Evolutionary conservation across 2,329 filamentous ascomycete species (phyloP), one percentile per base, ranked within the genome.

Genomic region (Colletotrichum filicis): DNA sequence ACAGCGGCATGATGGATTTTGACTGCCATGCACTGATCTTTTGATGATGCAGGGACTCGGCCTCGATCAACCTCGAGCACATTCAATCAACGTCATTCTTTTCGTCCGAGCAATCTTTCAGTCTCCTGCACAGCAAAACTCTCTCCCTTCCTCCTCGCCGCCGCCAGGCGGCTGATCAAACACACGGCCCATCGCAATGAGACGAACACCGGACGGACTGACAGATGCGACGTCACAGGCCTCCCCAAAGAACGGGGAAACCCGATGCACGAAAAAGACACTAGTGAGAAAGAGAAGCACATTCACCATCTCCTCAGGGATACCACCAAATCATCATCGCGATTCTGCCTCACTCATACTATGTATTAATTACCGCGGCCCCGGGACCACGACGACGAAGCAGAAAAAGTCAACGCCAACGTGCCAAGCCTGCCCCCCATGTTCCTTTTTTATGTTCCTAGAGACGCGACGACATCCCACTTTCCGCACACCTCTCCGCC

Each of bases 181-280:
- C 70, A 26, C 42, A 24, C 9, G 56, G 24, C 61, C n/a, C 46
- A 32, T 6, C 9, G 16, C 19, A 19, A 55, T 63, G 70, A 73
- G 70, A 73, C 66, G 70, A 73, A 73, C 70, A 55, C 19, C 5
- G 22, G 52, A 24, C 60, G 60, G 19, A 28, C 35, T 37, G 28
- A 49, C 64, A 52, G 42, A n/a, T 30, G 56, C 65, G 53, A 69
- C 55, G 66, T 73, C 70, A 70, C 58, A 55, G 24, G 63, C 37
- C 24, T 28, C 24, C 24, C 19, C 42, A 49, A 49, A 49, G 42
- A 49, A 49, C 42, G 42, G 42, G 42, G 42, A 49, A n/a, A 22
- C 16, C 42, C 42, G 42, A 49, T 49, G 42, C 19, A 22, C 7
- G 42, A 49, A 22, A n/a, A 11, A n/a, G 19, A 49, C 7, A 42